Conservation (phyloP, 2,329 filamentous ascomycete species). For the Amauroascus verrucosus region DNA sequence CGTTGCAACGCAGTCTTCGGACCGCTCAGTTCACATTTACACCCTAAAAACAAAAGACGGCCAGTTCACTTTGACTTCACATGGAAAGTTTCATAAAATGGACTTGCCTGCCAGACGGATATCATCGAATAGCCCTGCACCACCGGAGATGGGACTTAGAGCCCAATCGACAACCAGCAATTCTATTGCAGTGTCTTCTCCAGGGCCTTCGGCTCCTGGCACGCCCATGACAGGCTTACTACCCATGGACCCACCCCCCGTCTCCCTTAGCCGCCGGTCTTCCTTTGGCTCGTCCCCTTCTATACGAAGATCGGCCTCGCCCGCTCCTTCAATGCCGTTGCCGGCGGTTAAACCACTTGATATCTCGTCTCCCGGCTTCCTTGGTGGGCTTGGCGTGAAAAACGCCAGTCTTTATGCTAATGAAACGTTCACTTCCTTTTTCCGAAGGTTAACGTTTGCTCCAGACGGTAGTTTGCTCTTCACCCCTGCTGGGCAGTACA, state of each 20-base stretch:
- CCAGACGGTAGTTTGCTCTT: slow-evolving; percentile 89
- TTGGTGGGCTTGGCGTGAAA: slow-evolving; percentile 55
- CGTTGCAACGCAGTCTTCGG: slow-evolving; percentile 94
- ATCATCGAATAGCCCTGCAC: slow-evolving; percentile 83
- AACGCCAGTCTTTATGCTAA: slow-evolving; percentile 92
- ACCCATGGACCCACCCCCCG: slow-evolving; percentile 91
- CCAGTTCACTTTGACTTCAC: slow-evolving; percentile 72
- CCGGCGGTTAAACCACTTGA: slow-evolving; percentile 93
- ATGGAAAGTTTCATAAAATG: slow-evolving; percentile 76
- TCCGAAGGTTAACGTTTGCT: slow-evolving; percentile 83
- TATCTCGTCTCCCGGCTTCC: slow-evolving; percentile 64
- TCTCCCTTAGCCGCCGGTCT: slow-evolving; percentile 86
- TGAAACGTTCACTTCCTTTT: slow-evolving; percentile 94
- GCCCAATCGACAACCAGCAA: slow-evolving; percentile 27
- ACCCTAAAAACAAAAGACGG: slow-evolving; percentile 93
- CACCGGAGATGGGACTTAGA: slow-evolving; percentile 56
- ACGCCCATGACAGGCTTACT: slow-evolving; percentile 82
- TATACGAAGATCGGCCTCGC: slow-evolving; percentile 76
- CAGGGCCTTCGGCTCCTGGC: slow-evolving; percentile 79
- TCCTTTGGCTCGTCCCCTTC: slow-evolving; percentile 72
- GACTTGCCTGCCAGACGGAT: slow-evolving; percentile 86
- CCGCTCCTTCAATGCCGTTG: slow-evolving; percentile 83
- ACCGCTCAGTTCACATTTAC: slow-evolving; percentile 96
- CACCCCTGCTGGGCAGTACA: slow-evolving; percentile 91
- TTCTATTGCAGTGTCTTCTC: slow-evolving; percentile 56